A percentile compares a stretch with the other conserved stretches of the same genome.
These are phyloP conservation scores for Irpex sp. DNA, from an alignment of 1,284 basidiomycete species.

Conservation along the genomic window DNA sequence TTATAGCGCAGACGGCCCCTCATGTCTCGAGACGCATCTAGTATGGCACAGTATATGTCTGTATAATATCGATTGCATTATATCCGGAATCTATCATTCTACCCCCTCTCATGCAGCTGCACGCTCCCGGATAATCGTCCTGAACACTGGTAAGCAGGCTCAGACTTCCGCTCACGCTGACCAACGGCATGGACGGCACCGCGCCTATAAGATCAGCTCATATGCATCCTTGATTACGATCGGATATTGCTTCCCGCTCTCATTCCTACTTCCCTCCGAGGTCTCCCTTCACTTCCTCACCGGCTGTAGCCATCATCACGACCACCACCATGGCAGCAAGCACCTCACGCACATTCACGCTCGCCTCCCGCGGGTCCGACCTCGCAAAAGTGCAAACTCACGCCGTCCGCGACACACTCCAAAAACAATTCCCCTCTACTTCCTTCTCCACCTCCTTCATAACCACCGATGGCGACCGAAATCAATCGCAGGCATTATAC, in stretches of 20 bases:
- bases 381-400: slow-evolving; percentile 87
- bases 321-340: slow-evolving; percentile 6
- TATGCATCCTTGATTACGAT: too few species aligned
- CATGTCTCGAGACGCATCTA: slow-evolving; percentile 20
- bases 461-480: slow-evolving; percentile 89
- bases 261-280: too few species aligned
- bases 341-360: slow-evolving; percentile 38
- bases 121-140: too few species aligned
- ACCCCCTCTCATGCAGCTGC: background rate
- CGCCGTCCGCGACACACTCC: slow-evolving; percentile 57
- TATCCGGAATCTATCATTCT: background rate
- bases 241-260: too few species aligned
- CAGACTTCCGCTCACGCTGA: too few species aligned
- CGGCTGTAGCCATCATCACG: too few species aligned
- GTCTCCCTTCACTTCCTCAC: too few species aligned
- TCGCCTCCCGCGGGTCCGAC: slow-evolving; percentile 83
- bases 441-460: slow-evolving; percentile 77
- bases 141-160: too few species aligned
- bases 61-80: slow-evolving; percentile 15
- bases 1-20: background rate
- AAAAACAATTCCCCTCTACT: slow-evolving; percentile 38
- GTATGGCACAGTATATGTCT: slow-evolving; percentile 77
- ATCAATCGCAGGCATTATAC: slow-evolving; percentile 79
- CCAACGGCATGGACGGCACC: too few species aligned
- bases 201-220: too few species aligned